Conservation (phyloP, 805 yeast species). For the Torulaspora delbrueckii region DNA sequence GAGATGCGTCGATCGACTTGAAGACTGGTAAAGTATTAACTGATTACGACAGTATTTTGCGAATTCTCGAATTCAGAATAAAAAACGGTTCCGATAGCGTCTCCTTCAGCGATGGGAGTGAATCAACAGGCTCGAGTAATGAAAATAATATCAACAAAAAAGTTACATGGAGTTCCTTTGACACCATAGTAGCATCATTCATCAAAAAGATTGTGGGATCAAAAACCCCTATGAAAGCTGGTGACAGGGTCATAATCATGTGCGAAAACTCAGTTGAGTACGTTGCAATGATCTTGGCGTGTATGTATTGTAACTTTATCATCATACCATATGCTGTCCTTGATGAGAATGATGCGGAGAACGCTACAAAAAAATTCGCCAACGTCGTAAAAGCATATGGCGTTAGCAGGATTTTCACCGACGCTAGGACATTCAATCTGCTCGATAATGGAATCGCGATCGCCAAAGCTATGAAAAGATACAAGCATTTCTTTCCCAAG, state of each 20-base stretch:
- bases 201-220: slow-evolving; percentile 62
- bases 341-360: slow-evolving; percentile 60
- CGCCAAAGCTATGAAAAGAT: slow-evolving; percentile 24
- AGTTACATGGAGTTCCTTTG: slow-evolving; percentile 78
- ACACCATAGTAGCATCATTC: slow-evolving; percentile 67
- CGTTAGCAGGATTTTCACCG: slow-evolving; percentile 68
- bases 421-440: slow-evolving; percentile 35
- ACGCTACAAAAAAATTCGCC: slow-evolving; percentile 65
- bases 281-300: slow-evolving; percentile 77
- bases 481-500: slow-evolving; percentile 27
- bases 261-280: slow-evolving; percentile 86
- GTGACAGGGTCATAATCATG: slow-evolving; percentile 73
- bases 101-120: slow-evolving; percentile 53
- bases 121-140: slow-evolving; percentile 28
- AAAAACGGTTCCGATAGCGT: slow-evolving; percentile 68
- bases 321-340: slow-evolving; percentile 72
- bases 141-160: slow-evolving; percentile 47
- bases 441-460: slow-evolving; percentile 25
- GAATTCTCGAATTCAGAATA: slow-evolving; percentile 75
- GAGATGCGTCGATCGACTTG: slow-evolving; percentile 73
- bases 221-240: slow-evolving; percentile 58
- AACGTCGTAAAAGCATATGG: slow-evolving; percentile 66
- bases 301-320: slow-evolving; percentile 64
- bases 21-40: slow-evolving; percentile 70
- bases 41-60: slow-evolving; percentile 65